Evolutionary conservation across 2,329 filamentous ascomycete species (phyloP).

Genomic region (Fusarium tupiense): DNA sequence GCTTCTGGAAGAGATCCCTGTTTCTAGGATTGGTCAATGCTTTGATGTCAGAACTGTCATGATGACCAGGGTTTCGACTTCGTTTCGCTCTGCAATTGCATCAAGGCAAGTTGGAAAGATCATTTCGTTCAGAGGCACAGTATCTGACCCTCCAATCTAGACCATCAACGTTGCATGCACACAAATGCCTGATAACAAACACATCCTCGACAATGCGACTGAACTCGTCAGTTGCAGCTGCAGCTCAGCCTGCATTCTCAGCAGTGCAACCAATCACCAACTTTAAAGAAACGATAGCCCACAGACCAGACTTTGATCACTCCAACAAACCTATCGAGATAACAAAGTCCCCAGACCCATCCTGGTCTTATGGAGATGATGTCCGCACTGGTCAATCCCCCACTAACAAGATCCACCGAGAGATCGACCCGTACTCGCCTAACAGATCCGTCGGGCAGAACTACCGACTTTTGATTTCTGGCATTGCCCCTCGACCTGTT

Average conservation of each 20-base stretch:
- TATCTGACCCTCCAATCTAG: background rate
- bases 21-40: background rate
- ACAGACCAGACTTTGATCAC: constrained; percentile 41
- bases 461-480: constrained; percentile 86
- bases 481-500: constrained; percentile 82
- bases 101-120: background rate
- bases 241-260: constrained; percentile 34
- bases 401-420: constrained; percentile 61
- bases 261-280: constrained; percentile 36
- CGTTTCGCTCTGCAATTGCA: background rate
- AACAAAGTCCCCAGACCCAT: constrained; percentile 52
- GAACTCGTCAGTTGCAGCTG: constrained; percentile 23
- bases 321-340: constrained; percentile 33
- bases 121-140: background rate
- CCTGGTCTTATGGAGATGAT: constrained; percentile 58
- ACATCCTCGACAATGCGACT: background rate
- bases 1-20: background rate
- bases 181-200: background rate
- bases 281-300: constrained; percentile 38
- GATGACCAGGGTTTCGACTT: background rate
- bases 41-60: background rate
- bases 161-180: background rate
- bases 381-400: constrained; percentile 33
- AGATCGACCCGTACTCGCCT: constrained; percentile 80
- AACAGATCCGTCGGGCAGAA: constrained; percentile 76